phyloP scores from a whole-genome alignment of 352 stramenopile genomes.

The Pythium grandisporangium region DNA sequence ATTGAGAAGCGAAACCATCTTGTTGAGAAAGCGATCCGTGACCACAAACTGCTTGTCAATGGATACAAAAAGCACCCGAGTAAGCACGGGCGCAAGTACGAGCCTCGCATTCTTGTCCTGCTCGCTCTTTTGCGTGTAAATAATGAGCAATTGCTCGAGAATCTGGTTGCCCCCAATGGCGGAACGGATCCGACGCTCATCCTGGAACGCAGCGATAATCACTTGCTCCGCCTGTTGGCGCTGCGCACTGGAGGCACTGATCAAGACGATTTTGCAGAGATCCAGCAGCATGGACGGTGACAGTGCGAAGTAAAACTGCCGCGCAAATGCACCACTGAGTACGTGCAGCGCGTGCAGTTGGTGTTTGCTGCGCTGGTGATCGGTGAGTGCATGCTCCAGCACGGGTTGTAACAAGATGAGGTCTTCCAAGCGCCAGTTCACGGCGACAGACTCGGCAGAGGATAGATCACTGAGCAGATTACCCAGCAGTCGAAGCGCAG shows the following conservation, averaged over 20 bases:
- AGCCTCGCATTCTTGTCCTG: slow-evolving; percentile 7
- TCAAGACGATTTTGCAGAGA: slow-evolving; percentile 54
- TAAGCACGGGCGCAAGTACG: slow-evolving; percentile 27
- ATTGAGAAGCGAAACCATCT: slow-evolving; percentile 30
- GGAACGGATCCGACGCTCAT: slow-evolving; percentile 19
- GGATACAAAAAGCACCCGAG: slow-evolving; percentile 42
- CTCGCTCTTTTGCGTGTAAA: slow-evolving; percentile 41
- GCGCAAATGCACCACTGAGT: slow-evolving; percentile 23
- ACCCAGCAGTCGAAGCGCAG: slow-evolving; percentile 34
- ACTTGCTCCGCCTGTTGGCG: slow-evolving; percentile 25
- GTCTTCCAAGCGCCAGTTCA: slow-evolving; percentile 17
- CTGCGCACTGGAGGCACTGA: slow-evolving; percentile 32
- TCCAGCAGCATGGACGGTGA: slow-evolving; percentile 42
- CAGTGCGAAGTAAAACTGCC: slow-evolving; percentile 31
- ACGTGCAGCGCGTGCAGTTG: slow-evolving; percentile 35
- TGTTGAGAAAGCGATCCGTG: slow-evolving; percentile 45
- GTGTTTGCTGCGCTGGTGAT: slow-evolving; percentile 30
- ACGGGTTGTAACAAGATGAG: slow-evolving; percentile 18
- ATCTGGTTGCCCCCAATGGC: slow-evolving; percentile 52
- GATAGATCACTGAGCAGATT: slow-evolving; percentile 31
- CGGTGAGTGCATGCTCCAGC: slow-evolving; percentile 16
- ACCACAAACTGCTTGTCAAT: slow-evolving; percentile 30
- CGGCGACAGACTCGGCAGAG: slow-evolving; percentile 9
- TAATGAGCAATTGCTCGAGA: slow-evolving; percentile 55
- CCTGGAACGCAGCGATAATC: slow-evolving; percentile 44